phyloP scores from a whole-genome alignment of 2,329 filamentous ascomycete species.

The Parasarocladium wereldwijsianum region DNA sequence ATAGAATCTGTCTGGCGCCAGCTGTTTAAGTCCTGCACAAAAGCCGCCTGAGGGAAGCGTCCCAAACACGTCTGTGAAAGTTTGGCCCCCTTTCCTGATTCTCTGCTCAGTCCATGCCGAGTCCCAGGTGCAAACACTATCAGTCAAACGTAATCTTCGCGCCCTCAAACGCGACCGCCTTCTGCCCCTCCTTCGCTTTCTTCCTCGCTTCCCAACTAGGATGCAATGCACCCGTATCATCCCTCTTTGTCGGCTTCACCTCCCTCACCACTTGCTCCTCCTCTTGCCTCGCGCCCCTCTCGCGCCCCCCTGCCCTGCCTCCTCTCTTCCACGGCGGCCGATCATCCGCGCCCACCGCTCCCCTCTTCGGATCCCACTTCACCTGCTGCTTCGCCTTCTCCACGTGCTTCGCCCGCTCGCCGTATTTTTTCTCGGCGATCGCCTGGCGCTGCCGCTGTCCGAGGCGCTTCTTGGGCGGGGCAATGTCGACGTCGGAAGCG shows the following conservation, averaged over 20 bases:
- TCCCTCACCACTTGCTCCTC: conserved; percentile 8
- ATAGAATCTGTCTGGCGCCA: too few species aligned
- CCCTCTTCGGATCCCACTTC: conserved; percentile 41
- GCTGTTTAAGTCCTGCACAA: too few species aligned
- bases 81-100: too few species aligned
- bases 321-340: too few species aligned
- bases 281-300: neutral
- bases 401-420: conserved; percentile 53
- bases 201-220: conserved; percentile 51
- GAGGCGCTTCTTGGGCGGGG: conserved; percentile 53
- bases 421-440: conserved; percentile 71
- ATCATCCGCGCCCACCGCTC: conserved; percentile 32
- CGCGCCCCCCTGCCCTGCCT: conserved; percentile 29
- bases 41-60: too few species aligned
- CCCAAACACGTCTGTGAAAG: too few species aligned
- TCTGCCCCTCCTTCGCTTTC: conserved; percentile 41
- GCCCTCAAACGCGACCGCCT: conserved; percentile 36
- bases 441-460: conserved; percentile 67
- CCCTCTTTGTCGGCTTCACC: conserved; percentile 21
- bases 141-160: conserved; percentile 46
- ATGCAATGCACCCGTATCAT: conserved; percentile 42
- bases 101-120: too few species aligned
- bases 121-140: too few species aligned
- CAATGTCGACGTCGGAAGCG: conserved; percentile 51
- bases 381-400: conserved; percentile 25